Conservation (phyloP, 345 rosid genomes). For the Gossypium sturtianum region DNA sequence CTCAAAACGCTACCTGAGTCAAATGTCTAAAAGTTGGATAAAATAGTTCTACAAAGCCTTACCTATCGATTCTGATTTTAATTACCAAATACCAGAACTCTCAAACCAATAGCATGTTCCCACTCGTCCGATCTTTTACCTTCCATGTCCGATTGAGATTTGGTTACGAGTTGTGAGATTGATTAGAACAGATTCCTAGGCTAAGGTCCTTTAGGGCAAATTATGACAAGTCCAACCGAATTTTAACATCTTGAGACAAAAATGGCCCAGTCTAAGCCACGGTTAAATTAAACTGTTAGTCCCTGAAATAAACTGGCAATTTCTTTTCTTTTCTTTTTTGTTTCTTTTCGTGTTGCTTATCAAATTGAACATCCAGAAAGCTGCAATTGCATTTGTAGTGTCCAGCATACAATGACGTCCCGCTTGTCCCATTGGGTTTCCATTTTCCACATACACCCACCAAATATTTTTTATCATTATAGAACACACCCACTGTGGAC, state of each 20-base stretch:
- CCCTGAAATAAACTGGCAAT: background rate
- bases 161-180: background rate
- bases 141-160: no score
- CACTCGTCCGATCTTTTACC: no score
- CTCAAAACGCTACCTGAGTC: no score
- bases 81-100: no score
- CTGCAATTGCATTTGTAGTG: slow-evolving; percentile 9
- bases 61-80: no score
- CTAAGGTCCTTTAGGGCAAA: background rate
- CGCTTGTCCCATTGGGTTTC: background rate
- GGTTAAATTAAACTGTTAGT: background rate
- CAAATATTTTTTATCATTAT: background rate
- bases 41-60: no score
- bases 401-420: background rate
- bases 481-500: background rate
- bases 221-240: background rate
- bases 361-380: slow-evolving; percentile 16
- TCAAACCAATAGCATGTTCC: no score
- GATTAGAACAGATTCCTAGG: background rate
- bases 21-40: no score
- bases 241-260: background rate
- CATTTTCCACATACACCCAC: background rate
- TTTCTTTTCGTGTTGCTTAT: background rate
- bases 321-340: background rate
- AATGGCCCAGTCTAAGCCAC: background rate